Evolutionary conservation across 345 rosid genomes (phyloP).

Genomic region (Citrus trifoliata): DNA sequence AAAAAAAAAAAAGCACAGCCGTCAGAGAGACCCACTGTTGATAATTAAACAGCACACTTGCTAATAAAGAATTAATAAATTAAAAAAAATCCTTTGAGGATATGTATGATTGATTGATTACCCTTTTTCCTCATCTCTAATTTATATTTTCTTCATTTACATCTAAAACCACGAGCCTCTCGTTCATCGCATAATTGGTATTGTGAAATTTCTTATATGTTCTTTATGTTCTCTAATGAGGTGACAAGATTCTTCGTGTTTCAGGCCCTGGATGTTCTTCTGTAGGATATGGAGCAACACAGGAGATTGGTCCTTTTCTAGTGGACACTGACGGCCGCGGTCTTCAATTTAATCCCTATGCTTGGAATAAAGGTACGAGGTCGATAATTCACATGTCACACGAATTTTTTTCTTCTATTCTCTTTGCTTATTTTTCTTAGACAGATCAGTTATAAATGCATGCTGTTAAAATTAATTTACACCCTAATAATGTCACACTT

Average conservation of each 20-base stretch:
- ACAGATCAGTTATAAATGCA: not conserved
- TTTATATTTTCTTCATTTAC: constrained; percentile 6
- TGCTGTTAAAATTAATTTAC: not conserved
- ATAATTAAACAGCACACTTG: not conserved
- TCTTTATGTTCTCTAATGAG: constrained; percentile 27
- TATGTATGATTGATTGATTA: constrained; percentile 12
- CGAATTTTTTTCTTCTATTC: not conserved
- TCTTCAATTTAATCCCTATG: constrained; percentile 54
- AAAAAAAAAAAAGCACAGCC: not conserved
- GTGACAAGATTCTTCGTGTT: constrained; percentile 46
- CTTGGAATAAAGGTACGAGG: constrained; percentile 78
- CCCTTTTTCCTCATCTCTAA: constrained; percentile 4
- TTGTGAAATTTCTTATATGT: not conserved
- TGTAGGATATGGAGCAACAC: constrained; percentile 94
- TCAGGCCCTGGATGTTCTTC: constrained; percentile 98
- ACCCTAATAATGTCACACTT: not conserved
- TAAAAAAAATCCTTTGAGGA: not conserved
- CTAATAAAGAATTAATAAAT: constrained; percentile 13
- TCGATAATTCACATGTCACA: constrained; percentile 1
- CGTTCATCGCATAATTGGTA: not conserved
- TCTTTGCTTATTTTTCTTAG: constrained; percentile 1
- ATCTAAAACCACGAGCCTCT: constrained; percentile 17
- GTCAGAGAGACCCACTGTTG: not conserved
- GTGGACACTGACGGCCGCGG: constrained; percentile 63
- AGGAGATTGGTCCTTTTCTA: constrained; percentile 94